Percentiles rank a stretch among this genome's conserved stretches.
Evolutionary conservation across 306 rosid species (phyloP).

Genomic region (Acacia crassicarpa): DNA sequence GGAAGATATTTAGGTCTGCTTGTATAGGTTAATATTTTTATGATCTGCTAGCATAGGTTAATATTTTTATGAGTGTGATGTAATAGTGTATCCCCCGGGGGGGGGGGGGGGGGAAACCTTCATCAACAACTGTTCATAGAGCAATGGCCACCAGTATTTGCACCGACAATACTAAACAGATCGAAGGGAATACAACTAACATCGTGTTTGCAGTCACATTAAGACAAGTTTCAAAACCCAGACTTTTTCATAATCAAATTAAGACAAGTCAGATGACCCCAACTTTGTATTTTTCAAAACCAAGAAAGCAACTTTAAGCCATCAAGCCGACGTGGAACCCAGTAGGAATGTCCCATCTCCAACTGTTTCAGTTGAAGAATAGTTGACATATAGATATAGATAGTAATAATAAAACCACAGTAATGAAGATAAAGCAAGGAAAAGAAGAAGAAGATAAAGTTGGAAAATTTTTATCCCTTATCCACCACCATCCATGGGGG

Average conservation of each 20-base stretch:
- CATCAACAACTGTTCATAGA: background rate
- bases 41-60: too few relatives aligned
- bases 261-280: background rate
- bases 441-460: background rate
- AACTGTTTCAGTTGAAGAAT: conserved; percentile 63
- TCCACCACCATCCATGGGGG: conserved; percentile 31
- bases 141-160: background rate
- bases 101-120: too few relatives aligned
- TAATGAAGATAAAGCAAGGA: conserved; percentile 30
- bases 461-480: conserved; percentile 34
- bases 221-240: background rate
- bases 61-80: too few relatives aligned
- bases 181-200: background rate
- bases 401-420: conserved; percentile 34
- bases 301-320: conserved; percentile 34
- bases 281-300: background rate
- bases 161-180: background rate
- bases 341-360: conserved; percentile 57
- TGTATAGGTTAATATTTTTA: too few relatives aligned
- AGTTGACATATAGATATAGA: conserved; percentile 2
- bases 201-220: background rate
- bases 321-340: conserved; percentile 61
- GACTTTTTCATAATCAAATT: background rate
- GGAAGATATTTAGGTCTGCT: too few relatives aligned
- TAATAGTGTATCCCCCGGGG: too few relatives aligned